These are phyloP conservation scores for Epichloe coenophiala DNA, from an alignment of 2,329 filamentous ascomycete species.

Conservation along the genomic window DNA sequence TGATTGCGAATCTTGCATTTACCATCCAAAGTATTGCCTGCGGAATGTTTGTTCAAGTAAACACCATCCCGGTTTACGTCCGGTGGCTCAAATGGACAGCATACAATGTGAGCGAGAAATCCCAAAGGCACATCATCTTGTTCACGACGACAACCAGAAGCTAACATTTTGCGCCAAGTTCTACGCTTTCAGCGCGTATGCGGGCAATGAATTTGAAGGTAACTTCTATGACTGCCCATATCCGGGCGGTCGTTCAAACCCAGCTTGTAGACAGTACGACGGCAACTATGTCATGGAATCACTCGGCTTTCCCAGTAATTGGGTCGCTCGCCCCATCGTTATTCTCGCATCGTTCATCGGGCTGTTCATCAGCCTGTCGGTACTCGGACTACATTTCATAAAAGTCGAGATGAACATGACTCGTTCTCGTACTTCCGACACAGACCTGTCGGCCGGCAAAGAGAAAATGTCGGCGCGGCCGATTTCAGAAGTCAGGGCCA, in stretches of 20 bases:
- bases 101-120: constrained; percentile 6
- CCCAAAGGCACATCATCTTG: background rate
- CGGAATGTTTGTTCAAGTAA: constrained; percentile 62
- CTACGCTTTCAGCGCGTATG: constrained; percentile 59
- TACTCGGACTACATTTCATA: constrained; percentile 47
- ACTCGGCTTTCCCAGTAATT: constrained; percentile 53
- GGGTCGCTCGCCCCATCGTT: constrained; percentile 54
- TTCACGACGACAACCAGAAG: background rate
- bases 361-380: constrained; percentile 48
- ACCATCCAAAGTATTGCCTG: constrained; percentile 64
- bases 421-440: constrained; percentile 42
- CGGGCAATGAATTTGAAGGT: constrained; percentile 58
- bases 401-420: constrained; percentile 58
- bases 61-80: constrained; percentile 64
- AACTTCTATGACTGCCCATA: constrained; percentile 62
- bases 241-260: constrained; percentile 46
- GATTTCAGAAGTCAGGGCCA: constrained; percentile 38
- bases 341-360: constrained; percentile 47
- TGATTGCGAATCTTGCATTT: constrained; percentile 60
- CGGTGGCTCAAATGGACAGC: constrained; percentile 58
- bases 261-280: constrained; percentile 53
- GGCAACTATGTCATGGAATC: constrained; percentile 56
- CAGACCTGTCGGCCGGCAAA: constrained; percentile 55
- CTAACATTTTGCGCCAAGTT: constrained; percentile 29
- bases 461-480: constrained; percentile 49